Evolutionary conservation across 192 early-diverging fungal genomes (phyloP), one percentile per base, ranked within the genome.

Genomic region (Haplosporangium gracile): DNA sequence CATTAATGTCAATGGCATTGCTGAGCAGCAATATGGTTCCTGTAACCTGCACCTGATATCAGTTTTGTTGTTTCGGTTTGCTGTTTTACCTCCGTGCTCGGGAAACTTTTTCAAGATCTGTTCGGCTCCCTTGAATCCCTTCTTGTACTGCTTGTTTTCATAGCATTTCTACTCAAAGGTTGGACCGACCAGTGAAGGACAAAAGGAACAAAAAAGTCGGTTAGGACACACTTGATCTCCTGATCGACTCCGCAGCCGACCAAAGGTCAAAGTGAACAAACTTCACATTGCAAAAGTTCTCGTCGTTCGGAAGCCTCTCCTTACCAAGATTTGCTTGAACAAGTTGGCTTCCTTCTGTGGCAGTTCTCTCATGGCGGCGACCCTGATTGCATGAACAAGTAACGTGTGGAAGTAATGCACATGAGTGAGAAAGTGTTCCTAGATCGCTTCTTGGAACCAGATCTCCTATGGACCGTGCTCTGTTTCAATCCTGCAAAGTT

Each of bases 131-230:
- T 99, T 98, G 26, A 99, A 88, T 16, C 97, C 98, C 79, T 96
- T 97, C 88, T 98, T 98, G 92, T 98, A 98, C 86, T 99, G 97
- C 85, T 96, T 96, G 78, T 93, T 89, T 89, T 99, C 98, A 88
- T 97, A 98, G 80, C 96, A 92, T 95, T 96, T 97, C 97, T 98
- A 80, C 32, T 0, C 5, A 24, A 70, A 60, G 18, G 16, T 42
- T n/a, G 6, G 29, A 53, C n/a, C 16, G 34, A n/a, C n/a, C 32
- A 51, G 24, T 60, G 9, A 47, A 16, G 24, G 22, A 42, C n/a
- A 75, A 88, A 70, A 76, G 55, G 60, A 40, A 20, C 3, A 70
- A 40, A 68, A 65, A 68, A 78, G 34, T 42, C 49, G 73, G 32
- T 65, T 65, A 65, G 29, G 55, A n/a, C 60, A 32, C 45, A 11